Evolutionary conservation across 768 basidiomycete genomes (phyloP).

Genomic region (Lentinula detonsa): DNA sequence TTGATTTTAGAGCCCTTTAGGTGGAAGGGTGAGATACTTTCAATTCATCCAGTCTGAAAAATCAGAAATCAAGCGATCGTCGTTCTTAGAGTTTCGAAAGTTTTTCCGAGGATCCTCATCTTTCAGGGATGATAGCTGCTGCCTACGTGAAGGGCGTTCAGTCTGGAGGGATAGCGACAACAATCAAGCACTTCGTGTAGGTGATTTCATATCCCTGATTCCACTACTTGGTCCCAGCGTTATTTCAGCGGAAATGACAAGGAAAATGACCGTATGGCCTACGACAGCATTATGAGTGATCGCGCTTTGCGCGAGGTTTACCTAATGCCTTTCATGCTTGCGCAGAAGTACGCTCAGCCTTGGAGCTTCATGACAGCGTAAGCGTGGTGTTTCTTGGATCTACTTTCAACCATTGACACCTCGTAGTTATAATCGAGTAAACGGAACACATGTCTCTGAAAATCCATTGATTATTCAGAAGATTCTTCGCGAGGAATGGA

Average conservation of each 20-base stretch:
- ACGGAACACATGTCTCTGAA: constrained; percentile 70
- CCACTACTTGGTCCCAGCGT: background rate
- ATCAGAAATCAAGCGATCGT: background rate
- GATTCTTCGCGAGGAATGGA: constrained; percentile 27
- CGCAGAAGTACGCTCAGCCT: constrained; percentile 55
- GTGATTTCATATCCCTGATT: constrained; percentile 6
- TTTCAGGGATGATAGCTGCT: constrained; percentile 47
- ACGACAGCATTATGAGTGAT: constrained; percentile 59
- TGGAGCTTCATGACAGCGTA: constrained; percentile 67
- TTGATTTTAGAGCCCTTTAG: constrained; percentile 52
- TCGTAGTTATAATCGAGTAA: constrained; percentile 62
- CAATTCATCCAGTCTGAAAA: background rate
- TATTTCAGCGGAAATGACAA: constrained; percentile 68
- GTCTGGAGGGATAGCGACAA: constrained; percentile 42
- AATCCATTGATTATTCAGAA: constrained; percentile 51
- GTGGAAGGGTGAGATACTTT: constrained; percentile 47
- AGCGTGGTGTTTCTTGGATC: constrained; percentile 13
- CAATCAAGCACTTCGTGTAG: constrained; percentile 76
- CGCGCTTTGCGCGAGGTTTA: constrained; percentile 70
- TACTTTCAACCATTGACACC: background rate
- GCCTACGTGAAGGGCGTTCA: constrained; percentile 53
- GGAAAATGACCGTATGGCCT: constrained; percentile 68
- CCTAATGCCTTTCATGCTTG: constrained; percentile 70
- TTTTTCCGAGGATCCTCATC: constrained; percentile 50
- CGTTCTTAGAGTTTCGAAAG: constrained; percentile 41